Evolutionary conservation across 1,284 basidiomycete genomes (phyloP), one percentile per base, ranked within the genome.

Genomic region (Leccinum olivaceoglutinosum): DNA sequence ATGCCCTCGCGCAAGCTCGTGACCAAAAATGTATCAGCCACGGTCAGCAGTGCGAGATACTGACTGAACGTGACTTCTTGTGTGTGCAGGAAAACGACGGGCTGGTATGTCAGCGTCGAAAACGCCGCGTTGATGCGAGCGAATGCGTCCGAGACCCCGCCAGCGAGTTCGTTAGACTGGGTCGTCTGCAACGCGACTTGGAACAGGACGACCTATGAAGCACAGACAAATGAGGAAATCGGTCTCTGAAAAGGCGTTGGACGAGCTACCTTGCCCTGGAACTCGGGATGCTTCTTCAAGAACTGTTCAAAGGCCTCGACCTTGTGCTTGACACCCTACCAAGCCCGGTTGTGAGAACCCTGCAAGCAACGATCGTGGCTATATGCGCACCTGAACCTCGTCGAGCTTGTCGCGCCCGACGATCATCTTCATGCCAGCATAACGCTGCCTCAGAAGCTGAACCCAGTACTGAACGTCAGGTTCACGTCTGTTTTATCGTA

Each of bases 401-500:
- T 95, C 93, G 29, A 95, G 82, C 77, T 95, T 94, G 75, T 95
- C 93, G 7, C 93, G 80, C 0, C 92, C 93, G 2, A 95, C 93
- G 61, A 94, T 85, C 71, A 94, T 81, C 76, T 90, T 90, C 84
- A 92, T 90, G 3, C 91, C 92, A 1, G 85, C 81, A 70, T 94
- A 95, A 5, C 92, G 85, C 74, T 93, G 88, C 57, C 82, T 83
- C 36, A 95, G 79, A 5, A 87, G 82, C 38, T 85, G 80, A 4
- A 92, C 87, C 92, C 93, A 94, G 67, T 94, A 90, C 5, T 81
- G 76, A 3, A 94, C 93, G 62, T 94, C 92, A 0, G 86, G 84
- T 60, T 93, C 87, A n/a, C 80, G 80, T 69, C 89, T 89, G 65
- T 25, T 63, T 62, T 4, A 55, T 60, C 51, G 25, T 0, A 39